Conservation (phyloP, 192 early-diverging fungal genomes). For the Podila minutissima region DNA sequence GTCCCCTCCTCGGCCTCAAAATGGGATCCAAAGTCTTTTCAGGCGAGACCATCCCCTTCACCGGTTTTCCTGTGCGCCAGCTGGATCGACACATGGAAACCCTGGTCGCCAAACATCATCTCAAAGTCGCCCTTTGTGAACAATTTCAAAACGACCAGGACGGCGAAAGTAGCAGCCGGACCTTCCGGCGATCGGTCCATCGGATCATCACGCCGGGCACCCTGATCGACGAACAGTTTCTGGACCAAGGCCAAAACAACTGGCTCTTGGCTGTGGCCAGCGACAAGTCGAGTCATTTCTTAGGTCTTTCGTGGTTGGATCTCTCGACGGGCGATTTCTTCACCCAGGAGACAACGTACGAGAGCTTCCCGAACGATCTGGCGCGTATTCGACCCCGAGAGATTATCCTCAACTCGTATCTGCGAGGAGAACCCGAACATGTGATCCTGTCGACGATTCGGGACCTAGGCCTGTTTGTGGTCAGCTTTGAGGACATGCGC, state of each 20-base stretch:
- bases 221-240: constrained; percentile 79
- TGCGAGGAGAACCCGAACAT: constrained; percentile 16
- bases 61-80: constrained; percentile 75
- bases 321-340: constrained; percentile 91
- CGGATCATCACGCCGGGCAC: constrained; percentile 91
- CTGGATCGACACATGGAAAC: constrained; percentile 74
- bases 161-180: constrained; percentile 52
- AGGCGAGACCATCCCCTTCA: constrained; percentile 63
- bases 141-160: constrained; percentile 55
- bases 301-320: constrained; percentile 92
- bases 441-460: constrained; percentile 16
- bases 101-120: constrained; percentile 65
- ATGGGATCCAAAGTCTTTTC: constrained; percentile 74
- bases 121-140: constrained; percentile 77
- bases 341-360: constrained; percentile 62
- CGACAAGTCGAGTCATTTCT: constrained; percentile 17
- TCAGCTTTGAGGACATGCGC: constrained; percentile 40
- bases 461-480: constrained; percentile 9
- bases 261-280: constrained; percentile 76
- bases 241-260: constrained; percentile 72
- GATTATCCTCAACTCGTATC: constrained; percentile 67
- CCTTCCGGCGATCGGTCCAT: constrained; percentile 74
- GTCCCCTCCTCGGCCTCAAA: constrained; percentile 73
- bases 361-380: constrained; percentile 70
- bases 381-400: constrained; percentile 88